A percentile compares a stretch with the other conserved stretches of the same genome.
phyloP scores from a whole-genome alignment of 202 grass and related monocot species.

The Eragrostis tef region DNA sequence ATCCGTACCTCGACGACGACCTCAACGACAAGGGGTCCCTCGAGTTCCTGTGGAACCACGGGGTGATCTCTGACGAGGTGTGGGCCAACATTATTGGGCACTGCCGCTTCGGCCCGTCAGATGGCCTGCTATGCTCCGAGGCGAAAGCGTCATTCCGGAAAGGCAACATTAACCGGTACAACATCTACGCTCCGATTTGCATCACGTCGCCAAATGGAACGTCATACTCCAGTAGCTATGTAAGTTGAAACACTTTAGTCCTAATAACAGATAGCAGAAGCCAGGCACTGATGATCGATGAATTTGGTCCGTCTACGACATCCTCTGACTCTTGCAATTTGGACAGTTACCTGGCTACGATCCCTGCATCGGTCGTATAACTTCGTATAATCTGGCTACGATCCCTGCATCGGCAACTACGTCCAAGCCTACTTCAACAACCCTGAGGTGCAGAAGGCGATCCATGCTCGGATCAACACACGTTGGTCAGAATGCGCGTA shows the following conservation, averaged over 20 bases:
- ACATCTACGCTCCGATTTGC: constrained; percentile 70
- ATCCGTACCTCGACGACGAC: constrained; percentile 44
- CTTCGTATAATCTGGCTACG: no score
- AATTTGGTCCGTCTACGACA: neutral
- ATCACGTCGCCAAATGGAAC: constrained; percentile 31
- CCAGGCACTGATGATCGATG: neutral
- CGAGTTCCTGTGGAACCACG: constrained; percentile 65
- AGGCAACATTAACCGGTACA: constrained; percentile 27
- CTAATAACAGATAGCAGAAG: neutral
- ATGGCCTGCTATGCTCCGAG: constrained; percentile 20
- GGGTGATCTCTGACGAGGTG: constrained; percentile 60
- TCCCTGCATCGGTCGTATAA: constrained; percentile 57
- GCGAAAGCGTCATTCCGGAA: neutral
- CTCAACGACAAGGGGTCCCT: constrained; percentile 3
- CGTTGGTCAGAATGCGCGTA: constrained; percentile 49
- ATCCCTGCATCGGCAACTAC: constrained; percentile 53
- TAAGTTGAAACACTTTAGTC: neutral
- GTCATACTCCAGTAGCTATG: constrained; percentile 41
- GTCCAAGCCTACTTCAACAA: constrained; percentile 47
- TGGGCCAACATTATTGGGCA: constrained; percentile 40
- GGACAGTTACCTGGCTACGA: constrained; percentile 56
- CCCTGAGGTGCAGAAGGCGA: constrained; percentile 56
- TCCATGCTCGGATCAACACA: constrained; percentile 52
- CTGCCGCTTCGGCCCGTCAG: constrained; percentile 48
- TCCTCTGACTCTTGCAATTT: constrained; percentile 3